A percentile compares a stretch with the other conserved stretches of the same genome.
Conservation (phyloP, 176 grass and related monocot genomes). For the Avena eriantha region DNA sequence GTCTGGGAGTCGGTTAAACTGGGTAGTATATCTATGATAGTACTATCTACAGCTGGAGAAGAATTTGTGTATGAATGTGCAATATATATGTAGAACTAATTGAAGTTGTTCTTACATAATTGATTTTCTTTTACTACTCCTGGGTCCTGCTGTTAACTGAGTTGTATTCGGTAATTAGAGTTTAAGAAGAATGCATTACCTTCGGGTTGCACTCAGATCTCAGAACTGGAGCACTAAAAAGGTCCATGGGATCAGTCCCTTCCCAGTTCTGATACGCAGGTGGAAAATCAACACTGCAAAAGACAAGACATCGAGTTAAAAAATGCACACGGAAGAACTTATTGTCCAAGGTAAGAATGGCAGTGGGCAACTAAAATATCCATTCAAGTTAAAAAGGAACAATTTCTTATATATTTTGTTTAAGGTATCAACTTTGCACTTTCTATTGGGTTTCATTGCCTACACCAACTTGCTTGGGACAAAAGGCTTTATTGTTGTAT, state of each 20-base stretch:
- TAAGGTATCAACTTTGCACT: not conserved
- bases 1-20: not conserved
- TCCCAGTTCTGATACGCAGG: constrained; percentile 96
- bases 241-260: constrained; percentile 85
- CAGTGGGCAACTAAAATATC: constrained; percentile 9
- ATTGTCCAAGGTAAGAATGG: not conserved
- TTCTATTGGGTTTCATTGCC: too few relatives aligned
- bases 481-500: too few relatives aligned
- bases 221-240: constrained; percentile 85
- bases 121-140: not conserved
- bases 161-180: constrained; percentile 1
- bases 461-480: too few relatives aligned
- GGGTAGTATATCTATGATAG: not conserved
- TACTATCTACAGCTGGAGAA: constrained; percentile 14
- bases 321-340: constrained; percentile 12
- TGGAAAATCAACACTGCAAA: constrained; percentile 89
- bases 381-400: constrained; percentile 14
- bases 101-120: constrained; percentile 17
- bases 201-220: constrained; percentile 97
- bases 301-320: constrained; percentile 13
- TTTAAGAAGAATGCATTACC: constrained; percentile 50
- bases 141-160: constrained; percentile 11
- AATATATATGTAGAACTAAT: constrained; percentile 19
- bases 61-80: constrained; percentile 8
- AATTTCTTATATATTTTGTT: not conserved